Evolutionary conservation across 768 basidiomycete genomes (phyloP).

Genomic region (Psilocybe azurescens): DNA sequence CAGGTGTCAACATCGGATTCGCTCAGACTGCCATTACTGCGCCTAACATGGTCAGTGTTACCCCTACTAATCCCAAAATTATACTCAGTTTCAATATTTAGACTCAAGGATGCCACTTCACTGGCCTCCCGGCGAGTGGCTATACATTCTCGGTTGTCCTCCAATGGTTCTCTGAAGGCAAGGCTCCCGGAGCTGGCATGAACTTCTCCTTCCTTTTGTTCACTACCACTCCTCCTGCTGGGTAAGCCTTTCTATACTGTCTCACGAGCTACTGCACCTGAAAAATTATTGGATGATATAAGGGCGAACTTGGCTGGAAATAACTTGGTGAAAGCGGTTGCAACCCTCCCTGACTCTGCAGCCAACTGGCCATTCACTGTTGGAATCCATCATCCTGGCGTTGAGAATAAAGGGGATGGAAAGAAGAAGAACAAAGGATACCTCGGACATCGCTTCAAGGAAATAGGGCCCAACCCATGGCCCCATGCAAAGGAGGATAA

Average conservation of each 20-base stretch:
- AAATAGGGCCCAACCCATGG: too few species aligned
- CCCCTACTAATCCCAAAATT: background rate
- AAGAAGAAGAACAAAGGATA: too few species aligned
- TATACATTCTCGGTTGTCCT: background rate
- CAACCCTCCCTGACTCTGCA: background rate
- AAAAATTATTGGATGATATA: too few species aligned
- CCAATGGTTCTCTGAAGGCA: background rate
- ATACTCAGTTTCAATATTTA: background rate
- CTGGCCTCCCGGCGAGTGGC: background rate
- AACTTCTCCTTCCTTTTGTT: constrained; percentile 1
- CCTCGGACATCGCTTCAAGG: too few species aligned
- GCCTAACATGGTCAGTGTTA: background rate
- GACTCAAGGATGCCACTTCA: constrained; percentile 5
- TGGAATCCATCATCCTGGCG: background rate
- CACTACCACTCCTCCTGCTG: background rate
- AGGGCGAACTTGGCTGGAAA: too few species aligned
- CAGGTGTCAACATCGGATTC: constrained; percentile 1
- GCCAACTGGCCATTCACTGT: background rate
- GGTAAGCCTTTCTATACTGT: too few species aligned
- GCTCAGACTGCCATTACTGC: background rate
- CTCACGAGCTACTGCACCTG: too few species aligned
- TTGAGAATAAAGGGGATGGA: background rate
- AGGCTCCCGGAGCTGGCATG: background rate
- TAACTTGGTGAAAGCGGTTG: too few species aligned
- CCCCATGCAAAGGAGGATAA: too few species aligned